phyloP scores from a whole-genome alignment of 108 stramenopile genomes.

The Conticribra weissflogii region DNA sequence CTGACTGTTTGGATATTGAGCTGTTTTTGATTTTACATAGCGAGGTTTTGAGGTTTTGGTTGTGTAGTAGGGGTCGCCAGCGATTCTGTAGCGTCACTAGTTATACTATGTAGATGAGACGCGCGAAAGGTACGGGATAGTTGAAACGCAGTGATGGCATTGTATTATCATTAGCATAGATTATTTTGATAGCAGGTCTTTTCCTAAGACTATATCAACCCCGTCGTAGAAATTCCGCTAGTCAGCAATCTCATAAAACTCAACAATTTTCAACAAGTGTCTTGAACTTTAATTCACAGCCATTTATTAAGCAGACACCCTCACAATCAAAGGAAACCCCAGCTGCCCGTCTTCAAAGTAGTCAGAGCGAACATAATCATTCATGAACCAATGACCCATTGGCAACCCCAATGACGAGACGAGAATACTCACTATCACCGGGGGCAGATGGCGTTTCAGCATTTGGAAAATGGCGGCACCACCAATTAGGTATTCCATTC shows the following conservation, averaged over 20 bases:
- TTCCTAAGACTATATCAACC: too few species aligned
- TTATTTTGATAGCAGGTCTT: too few species aligned
- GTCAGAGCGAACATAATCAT: constrained; percentile 55
- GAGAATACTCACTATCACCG: constrained; percentile 22
- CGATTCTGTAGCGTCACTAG: too few species aligned
- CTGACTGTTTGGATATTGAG: too few species aligned
- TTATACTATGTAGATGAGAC: too few species aligned
- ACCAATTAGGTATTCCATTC: constrained; percentile 37
- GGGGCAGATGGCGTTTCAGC: constrained; percentile 20
- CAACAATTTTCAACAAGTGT: background rate
- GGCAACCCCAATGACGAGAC: constrained; percentile 33
- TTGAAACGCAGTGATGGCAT: too few species aligned
- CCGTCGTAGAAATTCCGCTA: background rate
- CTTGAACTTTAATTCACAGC: too few species aligned
- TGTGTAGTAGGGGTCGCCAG: too few species aligned
- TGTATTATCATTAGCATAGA: too few species aligned
- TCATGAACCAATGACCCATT: constrained; percentile 44
- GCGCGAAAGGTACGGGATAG: too few species aligned
- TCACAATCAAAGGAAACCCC: constrained; percentile 46
- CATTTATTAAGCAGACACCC: constrained; percentile 1
- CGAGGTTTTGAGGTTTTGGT: too few species aligned
- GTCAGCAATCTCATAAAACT: background rate
- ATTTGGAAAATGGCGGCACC: constrained; percentile 37
- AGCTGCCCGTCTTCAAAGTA: constrained; percentile 50
- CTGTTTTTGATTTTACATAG: too few species aligned